Evolutionary conservation across 768 basidiomycete genomes (phyloP).

Genomic region (Leccinum broughii): DNA sequence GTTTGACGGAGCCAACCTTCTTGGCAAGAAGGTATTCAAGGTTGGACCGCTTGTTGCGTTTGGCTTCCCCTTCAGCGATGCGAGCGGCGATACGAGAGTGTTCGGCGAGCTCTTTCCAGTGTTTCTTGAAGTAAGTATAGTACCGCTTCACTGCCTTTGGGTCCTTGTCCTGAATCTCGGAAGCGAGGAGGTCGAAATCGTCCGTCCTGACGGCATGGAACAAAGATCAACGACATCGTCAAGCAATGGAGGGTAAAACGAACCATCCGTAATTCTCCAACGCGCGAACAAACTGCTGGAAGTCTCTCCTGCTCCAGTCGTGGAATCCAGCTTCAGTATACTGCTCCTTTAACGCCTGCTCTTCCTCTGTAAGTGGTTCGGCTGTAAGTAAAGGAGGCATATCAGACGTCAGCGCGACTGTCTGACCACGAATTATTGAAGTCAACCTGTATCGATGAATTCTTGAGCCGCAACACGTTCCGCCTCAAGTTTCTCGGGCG

Average conservation of each 20-base stretch:
- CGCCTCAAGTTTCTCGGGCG: constrained; percentile 80
- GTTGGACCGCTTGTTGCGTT: constrained; percentile 83
- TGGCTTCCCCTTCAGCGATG: constrained; percentile 86
- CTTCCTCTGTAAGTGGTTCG: constrained; percentile 88
- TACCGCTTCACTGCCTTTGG: constrained; percentile 77
- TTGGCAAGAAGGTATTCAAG: constrained; percentile 73
- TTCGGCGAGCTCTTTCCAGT: constrained; percentile 77
- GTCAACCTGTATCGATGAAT: constrained; percentile 78
- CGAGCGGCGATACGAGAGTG: constrained; percentile 79
- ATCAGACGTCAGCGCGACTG: not conserved
- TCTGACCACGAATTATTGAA: not conserved
- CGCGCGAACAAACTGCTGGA: constrained; percentile 85
- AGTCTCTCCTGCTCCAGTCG: constrained; percentile 91
- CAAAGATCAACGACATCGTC: not conserved
- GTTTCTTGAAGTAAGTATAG: constrained; percentile 81
- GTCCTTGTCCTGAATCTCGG: constrained; percentile 84
- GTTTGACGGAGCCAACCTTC: constrained; percentile 81
- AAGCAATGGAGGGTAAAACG: constrained; percentile 20
- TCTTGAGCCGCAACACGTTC: constrained; percentile 80
- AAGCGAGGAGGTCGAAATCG: constrained; percentile 65
- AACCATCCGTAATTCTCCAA: constrained; percentile 83
- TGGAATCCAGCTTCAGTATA: constrained; percentile 79
- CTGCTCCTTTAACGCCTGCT: constrained; percentile 76
- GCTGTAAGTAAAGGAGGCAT: constrained; percentile 46
- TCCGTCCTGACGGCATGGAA: constrained; percentile 49